phyloP scores from a whole-genome alignment of 805 yeast genomes.

The Saccharomycopsis fermentans region DNA sequence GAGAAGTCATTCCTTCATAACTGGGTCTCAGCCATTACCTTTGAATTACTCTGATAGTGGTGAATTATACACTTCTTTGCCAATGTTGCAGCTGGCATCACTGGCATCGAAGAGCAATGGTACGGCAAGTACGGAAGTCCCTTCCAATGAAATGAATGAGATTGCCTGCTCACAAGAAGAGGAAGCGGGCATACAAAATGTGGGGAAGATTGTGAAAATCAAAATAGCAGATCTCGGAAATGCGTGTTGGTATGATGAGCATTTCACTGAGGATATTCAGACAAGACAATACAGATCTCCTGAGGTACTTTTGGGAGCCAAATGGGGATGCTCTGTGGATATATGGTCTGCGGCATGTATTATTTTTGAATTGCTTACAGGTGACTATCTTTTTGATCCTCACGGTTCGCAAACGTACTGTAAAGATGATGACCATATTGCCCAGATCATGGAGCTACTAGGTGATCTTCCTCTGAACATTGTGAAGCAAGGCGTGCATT shows the following conservation, averaged over 20 bases:
- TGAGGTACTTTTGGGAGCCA: slow-evolving; percentile 46
- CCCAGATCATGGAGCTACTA: slow-evolving; percentile 48
- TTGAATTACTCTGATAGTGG: slow-evolving; percentile 27
- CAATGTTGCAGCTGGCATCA: slow-evolving; percentile 7
- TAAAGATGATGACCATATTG: slow-evolving; percentile 54
- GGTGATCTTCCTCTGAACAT: slow-evolving; percentile 32
- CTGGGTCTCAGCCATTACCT: slow-evolving; percentile 90
- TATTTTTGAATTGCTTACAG: slow-evolving; percentile 49
- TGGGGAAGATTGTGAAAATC: slow-evolving; percentile 24
- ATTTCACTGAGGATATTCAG: slow-evolving; percentile 59
- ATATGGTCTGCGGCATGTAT: slow-evolving; percentile 53
- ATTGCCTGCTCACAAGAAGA: background rate
- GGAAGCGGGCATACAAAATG: background rate
- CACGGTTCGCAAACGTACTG: slow-evolving; percentile 34
- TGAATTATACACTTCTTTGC: slow-evolving; percentile 10
- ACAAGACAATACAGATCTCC: slow-evolving; percentile 62
- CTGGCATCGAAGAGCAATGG: background rate
- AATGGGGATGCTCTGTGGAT: slow-evolving; percentile 58
- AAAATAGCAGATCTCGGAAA: slow-evolving; percentile 65
- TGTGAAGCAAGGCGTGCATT: slow-evolving; percentile 49
- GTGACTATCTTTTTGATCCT: slow-evolving; percentile 57
- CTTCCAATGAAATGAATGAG: background rate
- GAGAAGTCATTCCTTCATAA: slow-evolving; percentile 35
- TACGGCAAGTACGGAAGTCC: background rate
- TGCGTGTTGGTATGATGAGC: slow-evolving; percentile 54